phyloP scores from a whole-genome alignment of 2,329 filamentous ascomycete genomes.

The Botrytis elliptica region DNA sequence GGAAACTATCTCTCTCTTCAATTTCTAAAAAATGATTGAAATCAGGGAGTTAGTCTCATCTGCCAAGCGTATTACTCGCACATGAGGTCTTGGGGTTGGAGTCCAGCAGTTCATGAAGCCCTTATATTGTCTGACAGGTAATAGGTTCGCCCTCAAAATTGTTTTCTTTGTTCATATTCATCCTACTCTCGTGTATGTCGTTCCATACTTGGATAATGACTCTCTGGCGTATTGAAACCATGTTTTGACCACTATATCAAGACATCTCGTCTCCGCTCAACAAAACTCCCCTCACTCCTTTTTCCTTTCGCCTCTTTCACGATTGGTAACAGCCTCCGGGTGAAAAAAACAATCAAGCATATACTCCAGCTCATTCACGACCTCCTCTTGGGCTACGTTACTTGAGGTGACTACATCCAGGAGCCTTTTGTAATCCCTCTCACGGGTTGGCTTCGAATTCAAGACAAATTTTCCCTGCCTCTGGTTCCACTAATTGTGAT shows the following conservation, averaged over 20 bases:
- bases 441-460: no score
- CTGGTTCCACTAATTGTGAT: no score
- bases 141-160: neutral
- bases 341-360: neutral
- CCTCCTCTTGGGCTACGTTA: neutral
- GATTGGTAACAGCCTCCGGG: neutral
- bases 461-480: no score
- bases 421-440: no score
- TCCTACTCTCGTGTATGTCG: neutral
- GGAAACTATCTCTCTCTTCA: neutral
- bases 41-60: neutral
- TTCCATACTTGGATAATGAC: neutral
- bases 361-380: accelerated
- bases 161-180: neutral
- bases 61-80: neutral
- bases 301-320: neutral
- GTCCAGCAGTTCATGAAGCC: neutral
- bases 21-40: neutral
- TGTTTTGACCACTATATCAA: neutral
- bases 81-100: neutral
- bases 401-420: neutral
- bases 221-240: neutral
- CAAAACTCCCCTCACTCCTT: neutral
- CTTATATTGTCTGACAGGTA: neutral
- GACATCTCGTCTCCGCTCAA: neutral